Evolutionary conservation across 2,329 filamentous ascomycete species (phyloP), one percentile per base, ranked within the genome.

Genomic region (Chaetomium olivaceum): DNA sequence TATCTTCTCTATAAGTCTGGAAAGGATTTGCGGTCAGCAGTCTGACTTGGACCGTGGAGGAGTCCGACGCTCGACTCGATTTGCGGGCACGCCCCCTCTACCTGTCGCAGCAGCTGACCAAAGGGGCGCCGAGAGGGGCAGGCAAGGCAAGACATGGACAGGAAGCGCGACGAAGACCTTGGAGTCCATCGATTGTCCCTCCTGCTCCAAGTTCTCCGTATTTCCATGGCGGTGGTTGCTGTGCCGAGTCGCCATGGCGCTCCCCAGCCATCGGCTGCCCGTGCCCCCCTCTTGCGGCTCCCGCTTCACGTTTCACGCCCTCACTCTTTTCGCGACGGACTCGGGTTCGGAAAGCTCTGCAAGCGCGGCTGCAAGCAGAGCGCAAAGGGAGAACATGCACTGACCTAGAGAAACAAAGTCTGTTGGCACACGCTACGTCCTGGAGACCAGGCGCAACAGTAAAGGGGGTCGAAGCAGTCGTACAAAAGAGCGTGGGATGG

Each of bases 401-500:
- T 76, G 69, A 78, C 76, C 73, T 77, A 67, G 69, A 73, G 74
- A 77, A 74, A 76, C 55, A 69, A 71, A 69, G 58, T 67, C 56
- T 71, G 70, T 71, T 72, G 68, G 69, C 69, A 81, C 73, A 78
- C 76, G 76, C 75, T 77, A 79, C 76, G 76, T 76, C 79, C 80
- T 80, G 79, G 80, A 78, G 74, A 78, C 79, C 79, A 80, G 79
- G 79, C 76, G 76, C 78, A 77, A 74, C 77, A 79, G 74, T 74
- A 69, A 70, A 69, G 43, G 33, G 33, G 54, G 63, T 50, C 71
- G 73, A 70, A 74, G 70, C 73, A 73, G 72, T 72, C 70, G 70
- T 70, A 70, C 48, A 59, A 56, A 50, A 57, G 52, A 57, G 61
- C 39, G 62, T 63, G 54, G 54, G 54, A 43, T 58, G 60, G 51